Evolutionary conservation across 2,329 filamentous ascomycete genomes (phyloP).

Genomic region (Alternaria triticimaculans): DNA sequence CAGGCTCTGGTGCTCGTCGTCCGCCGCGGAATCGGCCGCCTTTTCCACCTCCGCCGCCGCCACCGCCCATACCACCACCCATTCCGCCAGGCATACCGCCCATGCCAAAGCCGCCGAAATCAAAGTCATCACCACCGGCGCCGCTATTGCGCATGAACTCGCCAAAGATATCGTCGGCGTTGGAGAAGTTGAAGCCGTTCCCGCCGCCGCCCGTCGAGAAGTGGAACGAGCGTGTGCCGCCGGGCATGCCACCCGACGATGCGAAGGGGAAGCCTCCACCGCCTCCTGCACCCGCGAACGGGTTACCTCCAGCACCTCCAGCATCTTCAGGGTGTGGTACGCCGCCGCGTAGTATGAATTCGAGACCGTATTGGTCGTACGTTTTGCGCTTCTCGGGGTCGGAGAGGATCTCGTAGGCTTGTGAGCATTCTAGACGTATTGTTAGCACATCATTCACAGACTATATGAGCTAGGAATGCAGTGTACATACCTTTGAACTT

Average conservation of each 20-base stretch:
- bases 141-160: slow-evolving; percentile 74
- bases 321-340: slow-evolving; percentile 64
- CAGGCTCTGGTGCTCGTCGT: slow-evolving; percentile 68
- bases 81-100: slow-evolving; percentile 43
- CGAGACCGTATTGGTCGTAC: slow-evolving; percentile 93
- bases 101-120: slow-evolving; percentile 50
- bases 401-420: slow-evolving; percentile 97
- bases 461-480: neutral
- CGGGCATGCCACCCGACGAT: slow-evolving; percentile 64
- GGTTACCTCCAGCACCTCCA: slow-evolving; percentile 47
- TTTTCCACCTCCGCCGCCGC: slow-evolving; percentile 54
- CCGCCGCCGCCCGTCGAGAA: slow-evolving; percentile 65
- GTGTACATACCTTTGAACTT: slow-evolving; percentile 79
- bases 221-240: slow-evolving; percentile 66
- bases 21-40: slow-evolving; percentile 48
- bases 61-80: slow-evolving; percentile 56
- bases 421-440: slow-evolving; percentile 74
- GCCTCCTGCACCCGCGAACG: slow-evolving; percentile 51
- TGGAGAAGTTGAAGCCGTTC: slow-evolving; percentile 80
- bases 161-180: slow-evolving; percentile 82
- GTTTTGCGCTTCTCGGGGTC: slow-evolving; percentile 96
- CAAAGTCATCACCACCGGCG: slow-evolving; percentile 62
- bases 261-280: slow-evolving; percentile 61
- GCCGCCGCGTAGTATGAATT: slow-evolving; percentile 86
- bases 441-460: slow-evolving; percentile 19